These are phyloP conservation scores for Salix udensis DNA, from an alignment of 345 rosid species.

Conservation along the genomic window DNA sequence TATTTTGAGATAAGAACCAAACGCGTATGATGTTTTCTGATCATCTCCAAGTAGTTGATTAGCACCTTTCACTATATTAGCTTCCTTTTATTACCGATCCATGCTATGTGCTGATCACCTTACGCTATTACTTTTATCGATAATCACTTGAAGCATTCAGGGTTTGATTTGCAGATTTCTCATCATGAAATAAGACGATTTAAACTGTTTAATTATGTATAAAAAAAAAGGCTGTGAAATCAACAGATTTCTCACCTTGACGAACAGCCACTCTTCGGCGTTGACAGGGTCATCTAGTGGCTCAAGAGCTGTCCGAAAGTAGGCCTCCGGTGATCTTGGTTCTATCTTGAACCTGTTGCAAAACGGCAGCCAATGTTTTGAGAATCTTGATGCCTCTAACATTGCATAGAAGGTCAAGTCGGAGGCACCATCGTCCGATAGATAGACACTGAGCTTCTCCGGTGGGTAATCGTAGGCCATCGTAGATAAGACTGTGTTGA, in stretches of 20 bases:
- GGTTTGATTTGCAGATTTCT: no score
- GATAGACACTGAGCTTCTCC: constrained; percentile 50
- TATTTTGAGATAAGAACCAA: no score
- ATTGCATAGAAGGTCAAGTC: constrained; percentile 55
- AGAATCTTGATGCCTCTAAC: constrained; percentile 48
- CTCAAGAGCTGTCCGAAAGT: constrained; percentile 22
- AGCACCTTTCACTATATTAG: no score
- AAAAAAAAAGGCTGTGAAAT: background rate
- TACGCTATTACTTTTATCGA: no score
- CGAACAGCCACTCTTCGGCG: background rate
- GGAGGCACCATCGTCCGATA: constrained; percentile 71
- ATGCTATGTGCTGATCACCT: no score
- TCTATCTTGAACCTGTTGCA: constrained; percentile 52
- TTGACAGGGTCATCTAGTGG: background rate
- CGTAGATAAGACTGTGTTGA: constrained; percentile 61
- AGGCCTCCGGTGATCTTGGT: constrained; percentile 62
- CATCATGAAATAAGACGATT: no score
- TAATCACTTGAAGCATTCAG: no score
- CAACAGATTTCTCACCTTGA: constrained; percentile 16
- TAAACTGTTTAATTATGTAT: background rate
- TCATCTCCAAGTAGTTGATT: no score
- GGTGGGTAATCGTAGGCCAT: constrained; percentile 57
- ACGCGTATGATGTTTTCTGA: no score
- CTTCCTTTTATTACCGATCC: no score
- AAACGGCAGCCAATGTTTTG: constrained; percentile 57